These are phyloP conservation scores for Phytophthora sojae DNA, from an alignment of 352 stramenopile species.

Conservation along the genomic window DNA sequence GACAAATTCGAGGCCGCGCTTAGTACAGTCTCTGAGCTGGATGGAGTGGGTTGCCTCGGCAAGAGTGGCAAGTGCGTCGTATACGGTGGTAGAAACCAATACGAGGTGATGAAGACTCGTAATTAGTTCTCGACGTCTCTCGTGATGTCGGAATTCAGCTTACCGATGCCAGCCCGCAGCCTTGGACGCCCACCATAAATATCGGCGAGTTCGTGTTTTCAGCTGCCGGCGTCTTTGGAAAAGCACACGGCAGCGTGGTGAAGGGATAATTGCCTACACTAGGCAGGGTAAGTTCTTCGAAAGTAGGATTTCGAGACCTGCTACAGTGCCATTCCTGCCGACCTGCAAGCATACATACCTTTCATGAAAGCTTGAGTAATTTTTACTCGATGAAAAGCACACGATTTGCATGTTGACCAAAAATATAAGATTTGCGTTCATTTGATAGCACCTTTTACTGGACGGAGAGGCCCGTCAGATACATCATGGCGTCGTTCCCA, in stretches of 20 bases:
- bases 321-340: no score
- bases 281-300: no score
- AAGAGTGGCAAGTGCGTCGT: neutral
- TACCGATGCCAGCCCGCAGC: slow-evolving; percentile 8
- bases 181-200: neutral
- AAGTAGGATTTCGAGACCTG: no score
- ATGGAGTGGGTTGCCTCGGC: slow-evolving; percentile 13
- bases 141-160: slow-evolving; percentile 1
- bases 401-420: no score
- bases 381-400: no score
- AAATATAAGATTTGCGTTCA: neutral
- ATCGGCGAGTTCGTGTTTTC: slow-evolving; percentile 22
- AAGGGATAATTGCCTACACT: no score
- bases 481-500: neutral
- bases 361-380: no score
- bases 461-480: no score
- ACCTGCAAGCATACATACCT: no score
- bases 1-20: neutral
- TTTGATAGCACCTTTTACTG: neutral
- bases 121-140: slow-evolving; percentile 7
- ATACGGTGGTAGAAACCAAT: slow-evolving; percentile 15
- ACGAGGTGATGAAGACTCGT: slow-evolving; percentile 5
- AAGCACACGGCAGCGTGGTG: slow-evolving; percentile 6
- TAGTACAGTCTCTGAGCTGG: neutral
- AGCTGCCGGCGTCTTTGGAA: slow-evolving; percentile 4